A percentile compares a stretch with the other conserved stretches of the same genome.
These are phyloP conservation scores for Alternaria novae-zelandiae DNA, from an alignment of 2,329 filamentous ascomycete species.

Conservation along the genomic window DNA sequence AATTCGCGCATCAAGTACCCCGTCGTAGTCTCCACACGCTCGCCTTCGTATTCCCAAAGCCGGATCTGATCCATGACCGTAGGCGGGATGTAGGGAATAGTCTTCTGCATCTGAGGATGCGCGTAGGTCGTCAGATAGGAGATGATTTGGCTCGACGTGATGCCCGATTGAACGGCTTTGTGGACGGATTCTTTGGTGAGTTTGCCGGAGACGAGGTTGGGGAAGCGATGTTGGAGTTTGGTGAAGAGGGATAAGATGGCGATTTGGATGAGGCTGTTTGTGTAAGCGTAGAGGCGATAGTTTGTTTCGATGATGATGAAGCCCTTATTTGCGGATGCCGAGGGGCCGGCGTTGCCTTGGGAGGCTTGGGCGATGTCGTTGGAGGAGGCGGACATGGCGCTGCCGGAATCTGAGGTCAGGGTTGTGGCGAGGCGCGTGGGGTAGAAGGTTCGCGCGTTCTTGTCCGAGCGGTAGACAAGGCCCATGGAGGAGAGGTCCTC, in stretches of 20 bases:
- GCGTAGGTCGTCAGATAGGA: conserved; percentile 90
- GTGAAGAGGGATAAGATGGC: conserved; percentile 91
- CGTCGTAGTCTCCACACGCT: conserved; percentile 82
- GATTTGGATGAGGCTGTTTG: conserved; percentile 90
- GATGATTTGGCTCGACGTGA: conserved; percentile 95
- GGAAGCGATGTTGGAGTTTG: conserved; percentile 86
- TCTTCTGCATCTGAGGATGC: conserved; percentile 88
- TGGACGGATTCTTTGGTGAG: conserved; percentile 88
- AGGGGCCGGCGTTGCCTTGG: conserved; percentile 14
- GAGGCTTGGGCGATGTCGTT: conserved; percentile 60
- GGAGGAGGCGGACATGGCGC: conserved; percentile 50
- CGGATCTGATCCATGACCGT: conserved; percentile 98
- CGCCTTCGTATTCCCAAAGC: conserved; percentile 96
- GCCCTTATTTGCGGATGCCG: conserved; percentile 61
- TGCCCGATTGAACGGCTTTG: conserved; percentile 84
- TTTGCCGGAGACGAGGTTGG: conserved; percentile 91
- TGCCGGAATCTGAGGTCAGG: conserved; percentile 76
- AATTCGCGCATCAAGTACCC: conserved; percentile 95
- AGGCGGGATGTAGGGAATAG: conserved; percentile 81
- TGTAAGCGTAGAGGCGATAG: conserved; percentile 97
- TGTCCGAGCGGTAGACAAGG: conserved; percentile 73
- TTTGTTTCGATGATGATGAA: conserved; percentile 98
- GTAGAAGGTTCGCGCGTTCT: conserved; percentile 67
- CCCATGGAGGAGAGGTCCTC: conserved; percentile 90
- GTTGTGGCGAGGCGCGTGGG: conserved; percentile 94